Evolutionary conservation across 2,329 filamentous ascomycete genomes (phyloP), one percentile per base, ranked within the genome.

Genomic region (Beauveria pseudobassiana): DNA sequence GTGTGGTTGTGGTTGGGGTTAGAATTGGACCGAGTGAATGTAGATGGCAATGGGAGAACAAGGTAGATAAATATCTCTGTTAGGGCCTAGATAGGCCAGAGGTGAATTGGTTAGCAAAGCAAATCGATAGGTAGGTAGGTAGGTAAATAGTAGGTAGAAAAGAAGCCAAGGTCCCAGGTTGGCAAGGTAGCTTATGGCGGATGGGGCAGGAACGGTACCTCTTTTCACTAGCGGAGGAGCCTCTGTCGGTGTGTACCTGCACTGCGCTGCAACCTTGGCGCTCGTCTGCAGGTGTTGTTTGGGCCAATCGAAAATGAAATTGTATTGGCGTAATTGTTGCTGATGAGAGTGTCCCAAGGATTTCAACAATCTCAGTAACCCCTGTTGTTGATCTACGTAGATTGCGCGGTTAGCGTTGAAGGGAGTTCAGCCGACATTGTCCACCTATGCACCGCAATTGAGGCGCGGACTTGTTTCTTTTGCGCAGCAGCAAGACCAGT

Each of bases 351-450:
- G 34, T 38, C 34, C 34, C 34, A 38, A 38, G 12, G 5, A 38
- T 38, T 38, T 38, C 34, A 20, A 46, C 22, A 56, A 46, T 30
- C 22, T 16, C 24, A 14, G 34, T 38, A 51, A 30, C 24, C 53
- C 53, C 26, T 46, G 42, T 7, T 12, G 30, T 38, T 54, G 51
- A 59, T 50, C 45, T 59, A 30, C 30, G 22, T 50, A 59, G 46
- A 50, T 30, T 58, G 45, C 46, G 56, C 46, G 34, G 56, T 57
- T 59, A 59, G 56, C 56, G 56, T 59, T 57, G 45, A 28, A 50
- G 28, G 28, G 56, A n/a, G 56, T 59, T 59, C 56, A 59, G 56
- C 56, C 56, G 56, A 46, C 56, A 51, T 51, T 46, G 56, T 59
- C 46, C 26, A 59, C n/a, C n/a, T 12, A 22, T 3, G n/a, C 16